Conservation (phyloP, 176 grass and related monocot genomes). For the Dactylis glomerata region DNA sequence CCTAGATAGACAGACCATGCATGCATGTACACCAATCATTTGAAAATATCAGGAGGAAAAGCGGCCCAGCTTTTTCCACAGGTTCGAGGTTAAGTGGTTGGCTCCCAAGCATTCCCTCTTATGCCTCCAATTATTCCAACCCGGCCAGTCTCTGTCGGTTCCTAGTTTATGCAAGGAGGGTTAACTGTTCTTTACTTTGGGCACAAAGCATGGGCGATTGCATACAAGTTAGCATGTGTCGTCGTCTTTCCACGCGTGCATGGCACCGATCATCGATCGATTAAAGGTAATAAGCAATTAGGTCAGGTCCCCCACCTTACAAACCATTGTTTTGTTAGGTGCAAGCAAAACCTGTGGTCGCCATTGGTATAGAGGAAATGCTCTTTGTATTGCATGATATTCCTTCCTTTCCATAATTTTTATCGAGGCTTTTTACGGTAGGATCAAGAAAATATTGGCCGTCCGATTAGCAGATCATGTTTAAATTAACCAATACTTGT, state of each 20-base stretch:
- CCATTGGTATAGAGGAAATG: not conserved
- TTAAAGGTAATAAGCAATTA: not conserved
- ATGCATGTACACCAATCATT: constrained; percentile 27
- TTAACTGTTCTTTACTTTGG: not conserved
- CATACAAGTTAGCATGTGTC: not conserved
- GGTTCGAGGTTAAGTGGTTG: constrained; percentile 32
- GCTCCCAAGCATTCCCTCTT: constrained; percentile 16
- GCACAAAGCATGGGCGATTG: constrained; percentile 14
- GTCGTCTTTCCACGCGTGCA: constrained; percentile 29
- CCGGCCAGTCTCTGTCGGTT: not conserved
- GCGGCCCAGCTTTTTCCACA: not conserved
- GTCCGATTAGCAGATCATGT: no score
- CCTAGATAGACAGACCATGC: not conserved
- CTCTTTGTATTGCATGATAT: not conserved
- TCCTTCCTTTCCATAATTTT: no score
- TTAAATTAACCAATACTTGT: no score
- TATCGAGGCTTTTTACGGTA: no score
- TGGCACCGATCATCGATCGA: not conserved
- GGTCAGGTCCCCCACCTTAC: not conserved
- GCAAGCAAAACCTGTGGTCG: not conserved
- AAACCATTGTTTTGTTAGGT: not conserved
- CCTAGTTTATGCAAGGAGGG: constrained; percentile 18
- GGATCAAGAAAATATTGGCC: no score
- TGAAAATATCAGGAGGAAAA: constrained; percentile 12
- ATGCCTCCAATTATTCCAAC: constrained; percentile 29